Evolutionary conservation across 257 asterid species (phyloP), one percentile per base, ranked within the genome.

Genomic region (Avicennia marina): DNA sequence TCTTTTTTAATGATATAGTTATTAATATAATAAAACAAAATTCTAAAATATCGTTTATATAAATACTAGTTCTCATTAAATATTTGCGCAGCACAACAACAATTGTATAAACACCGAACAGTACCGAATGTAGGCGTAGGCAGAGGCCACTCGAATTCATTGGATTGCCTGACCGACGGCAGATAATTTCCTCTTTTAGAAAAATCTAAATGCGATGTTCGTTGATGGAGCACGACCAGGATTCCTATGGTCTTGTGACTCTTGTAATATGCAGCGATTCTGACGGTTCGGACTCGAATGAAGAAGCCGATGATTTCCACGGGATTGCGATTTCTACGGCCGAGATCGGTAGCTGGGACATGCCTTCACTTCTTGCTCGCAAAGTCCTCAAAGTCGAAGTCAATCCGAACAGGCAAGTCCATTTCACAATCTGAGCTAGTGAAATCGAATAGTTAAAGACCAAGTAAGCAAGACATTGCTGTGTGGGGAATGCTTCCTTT

Each of bases 321-420:
- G 70, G 42, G 53, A 69, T 81, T 53, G 13, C 63, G 45, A 61
- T 89, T 46, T 86, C 97, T 42, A 78, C 85, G 16, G 72, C 76
- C 25, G 77, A 76, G 20, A 71, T 90, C 66, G 11, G 60, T 41
- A 27, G 44, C 34, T 89, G 94, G 91, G 78, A 86, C 74, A 67
- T 78, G 70, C 47, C 78, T 62, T 77, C 79, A 5, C 63, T 84
- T 72, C 66, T 72, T 21, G 60, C 74, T 62, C 71, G 63, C 78
- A 65, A 51, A 60, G 33, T 39, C 12, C 72, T 86, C 69, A 66
- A 67, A 72, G 63, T 86, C 70, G 58, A 55, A 68, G 82, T 75
- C 68, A 49, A 74, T 58, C 74, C 75, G 53, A 71, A 24, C 64
- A 86, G 88, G 97, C 64, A 59, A 63, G 56, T 45, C 32, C 43